Conservation (phyloP, 352 stramenopile genomes). For the Phytophthora kernoviae region DNA sequence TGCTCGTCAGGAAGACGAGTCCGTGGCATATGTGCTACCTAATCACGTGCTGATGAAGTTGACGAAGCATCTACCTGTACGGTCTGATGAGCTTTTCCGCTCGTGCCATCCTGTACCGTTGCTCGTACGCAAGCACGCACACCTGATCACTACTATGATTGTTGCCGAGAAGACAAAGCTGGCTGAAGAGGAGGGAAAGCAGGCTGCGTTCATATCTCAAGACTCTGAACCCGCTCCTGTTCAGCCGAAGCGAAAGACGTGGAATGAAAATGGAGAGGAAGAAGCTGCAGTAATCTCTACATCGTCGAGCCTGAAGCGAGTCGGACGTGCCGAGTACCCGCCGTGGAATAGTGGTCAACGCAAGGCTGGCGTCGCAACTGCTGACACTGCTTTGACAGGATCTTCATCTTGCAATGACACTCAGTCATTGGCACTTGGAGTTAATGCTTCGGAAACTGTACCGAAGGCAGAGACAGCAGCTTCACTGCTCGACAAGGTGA, state of each 20-base stretch:
- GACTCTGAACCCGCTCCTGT: neutral
- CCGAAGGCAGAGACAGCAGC: constrained; percentile 16
- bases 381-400: constrained; percentile 12
- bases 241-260: constrained; percentile 38
- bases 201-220: neutral
- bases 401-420: constrained; percentile 10
- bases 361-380: constrained; percentile 38
- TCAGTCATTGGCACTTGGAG: constrained; percentile 27
- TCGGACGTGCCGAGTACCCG: constrained; percentile 52
- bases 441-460: constrained; percentile 7
- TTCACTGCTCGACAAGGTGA: constrained; percentile 54
- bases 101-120: constrained; percentile 75
- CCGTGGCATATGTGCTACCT: constrained; percentile 75
- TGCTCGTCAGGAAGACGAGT: constrained; percentile 76
- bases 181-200: constrained; percentile 36
- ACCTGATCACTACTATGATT: constrained; percentile 76
- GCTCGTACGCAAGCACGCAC: constrained; percentile 78
- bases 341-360: constrained; percentile 67
- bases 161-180: constrained; percentile 53
- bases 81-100: constrained; percentile 77
- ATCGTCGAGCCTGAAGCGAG: constrained; percentile 37
- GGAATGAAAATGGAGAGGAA: constrained; percentile 37
- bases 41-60: constrained; percentile 89
- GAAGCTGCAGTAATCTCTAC: constrained; percentile 9
- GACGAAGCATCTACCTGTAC: constrained; percentile 66